Evolutionary conservation across 2,329 filamentous ascomycete genomes (phyloP), one percentile per base, ranked within the genome.

Genomic region (Alternaria atra): DNA sequence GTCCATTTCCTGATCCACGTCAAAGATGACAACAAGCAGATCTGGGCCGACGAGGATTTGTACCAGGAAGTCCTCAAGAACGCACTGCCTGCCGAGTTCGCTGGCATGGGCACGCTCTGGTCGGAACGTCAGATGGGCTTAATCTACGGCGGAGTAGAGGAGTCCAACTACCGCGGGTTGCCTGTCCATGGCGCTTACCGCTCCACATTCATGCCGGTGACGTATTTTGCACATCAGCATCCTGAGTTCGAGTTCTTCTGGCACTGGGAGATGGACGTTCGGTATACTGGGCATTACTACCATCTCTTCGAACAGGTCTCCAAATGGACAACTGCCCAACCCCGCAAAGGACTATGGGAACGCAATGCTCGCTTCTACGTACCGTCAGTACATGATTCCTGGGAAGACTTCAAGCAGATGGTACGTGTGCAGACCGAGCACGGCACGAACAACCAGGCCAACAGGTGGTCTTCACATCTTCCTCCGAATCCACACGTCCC

Each of bases 241-340:
- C 91, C 92, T 1, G 93, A 97, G 77, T 97, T 94, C 73, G 92
- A 96, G 48, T 92, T 89, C 80, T 93, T 93, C 79, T 97, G 93
- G 93, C 92, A 97, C 68, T 96, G 93, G 92, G 93, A 97, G 78
- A 94, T 97, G 90, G 93, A 97, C 72, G 88, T 94, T 44, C 89
- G 93, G 30, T 97, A 96, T 77, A 95, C 91, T 0, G 93, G 93
- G 35, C 93, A 97, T 79, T 94, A 91, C 81, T 93, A 93, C 78
- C 90, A 94, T 72, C 84, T 94, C 13, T 89, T 94, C 65, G 84
- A 90, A 63, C 86, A 88, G 43, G 83, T 92, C 12, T 84, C 84
- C 13, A 81, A 84, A 46, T 94, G 91, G 88, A 87, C 89, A 2
- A 84, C 84, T 58, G 77, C 86, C 50, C 91, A 94, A 73, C 87